These are phyloP conservation scores for Alisma plantagoaquatica DNA, from an alignment of 106 monocot genomes.

Conservation along the genomic window DNA sequence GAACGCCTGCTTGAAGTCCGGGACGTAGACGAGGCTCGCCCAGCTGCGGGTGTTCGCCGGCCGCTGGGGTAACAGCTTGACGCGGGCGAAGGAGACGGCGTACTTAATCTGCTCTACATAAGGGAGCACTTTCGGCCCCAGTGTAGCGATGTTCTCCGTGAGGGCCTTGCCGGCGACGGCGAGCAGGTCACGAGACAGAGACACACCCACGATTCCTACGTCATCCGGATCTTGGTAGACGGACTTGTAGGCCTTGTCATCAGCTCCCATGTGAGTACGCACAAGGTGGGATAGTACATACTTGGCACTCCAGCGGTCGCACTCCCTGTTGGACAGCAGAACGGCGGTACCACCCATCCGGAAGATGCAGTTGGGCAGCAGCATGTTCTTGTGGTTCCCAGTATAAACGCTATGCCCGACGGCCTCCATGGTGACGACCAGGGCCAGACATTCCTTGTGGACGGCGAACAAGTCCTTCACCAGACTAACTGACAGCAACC, in stretches of 20 bases:
- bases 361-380: constrained; percentile 26
- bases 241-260: constrained; percentile 12
- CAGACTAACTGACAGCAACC: constrained; percentile 8
- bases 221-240: constrained; percentile 7
- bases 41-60: background rate
- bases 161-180: constrained; percentile 3
- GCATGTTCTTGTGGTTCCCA: constrained; percentile 14
- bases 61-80: too few relatives aligned
- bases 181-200: constrained; percentile 1
- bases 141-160: constrained; percentile 4
- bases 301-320: background rate
- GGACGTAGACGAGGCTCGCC: constrained; percentile 24
- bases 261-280: constrained; percentile 6
- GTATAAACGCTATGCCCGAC: constrained; percentile 14
- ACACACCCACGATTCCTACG: constrained; percentile 4
- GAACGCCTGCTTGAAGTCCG: constrained; percentile 78
- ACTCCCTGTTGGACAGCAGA: constrained; percentile 18
- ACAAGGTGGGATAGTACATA: constrained; percentile 9
- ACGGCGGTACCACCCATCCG: constrained; percentile 21
- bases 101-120: constrained; percentile 3
- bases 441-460: constrained; percentile 2
- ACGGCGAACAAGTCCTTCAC: constrained; percentile 8
- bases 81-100: background rate
- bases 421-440: constrained; percentile 15
- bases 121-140: constrained; percentile 6